These are phyloP conservation scores for Xylariaceae sp. DNA, from an alignment of 2,329 filamentous ascomycete genomes.

Conservation along the genomic window DNA sequence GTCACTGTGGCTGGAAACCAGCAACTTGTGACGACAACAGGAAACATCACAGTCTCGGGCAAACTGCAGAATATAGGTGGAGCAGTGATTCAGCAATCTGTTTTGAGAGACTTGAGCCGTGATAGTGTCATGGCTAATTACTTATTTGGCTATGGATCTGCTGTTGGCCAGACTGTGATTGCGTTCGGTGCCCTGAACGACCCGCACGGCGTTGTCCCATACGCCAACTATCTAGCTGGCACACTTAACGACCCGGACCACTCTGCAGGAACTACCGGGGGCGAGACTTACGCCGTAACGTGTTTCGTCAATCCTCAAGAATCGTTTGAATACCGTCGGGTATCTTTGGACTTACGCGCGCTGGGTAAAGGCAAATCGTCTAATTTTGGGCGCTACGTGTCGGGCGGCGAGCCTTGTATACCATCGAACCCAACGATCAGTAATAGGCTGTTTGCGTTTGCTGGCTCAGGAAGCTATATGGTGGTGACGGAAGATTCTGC, in stretches of 20 bases:
- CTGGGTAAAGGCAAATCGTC: background rate
- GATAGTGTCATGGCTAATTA: constrained; percentile 2
- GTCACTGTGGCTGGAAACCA: background rate
- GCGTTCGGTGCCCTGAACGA: background rate
- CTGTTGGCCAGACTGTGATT: background rate
- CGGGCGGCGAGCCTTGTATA: background rate
- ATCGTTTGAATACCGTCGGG: constrained; percentile 1
- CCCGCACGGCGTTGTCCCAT: background rate
- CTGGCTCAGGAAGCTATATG: background rate
- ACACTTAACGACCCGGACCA: constrained; percentile 1
- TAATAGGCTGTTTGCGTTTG: background rate
- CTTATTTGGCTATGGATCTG: background rate
- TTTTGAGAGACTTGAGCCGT: background rate
- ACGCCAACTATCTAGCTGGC: background rate
- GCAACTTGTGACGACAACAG: background rate
- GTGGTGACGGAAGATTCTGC: background rate
- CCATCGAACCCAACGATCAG: constrained; percentile 3
- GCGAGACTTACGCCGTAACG: background rate
- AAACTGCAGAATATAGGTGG: background rate
- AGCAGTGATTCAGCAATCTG: background rate
- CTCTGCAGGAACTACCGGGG: background rate
- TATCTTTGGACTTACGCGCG: constrained; percentile 1
- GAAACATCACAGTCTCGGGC: background rate
- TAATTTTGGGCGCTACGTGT: constrained; percentile 1
- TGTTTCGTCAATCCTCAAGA: background rate